A percentile compares a stretch with the other conserved stretches of the same genome.
phyloP scores from a whole-genome alignment of 1,139 yeast species.

The Meyerozyma guilliermondii region DNA sequence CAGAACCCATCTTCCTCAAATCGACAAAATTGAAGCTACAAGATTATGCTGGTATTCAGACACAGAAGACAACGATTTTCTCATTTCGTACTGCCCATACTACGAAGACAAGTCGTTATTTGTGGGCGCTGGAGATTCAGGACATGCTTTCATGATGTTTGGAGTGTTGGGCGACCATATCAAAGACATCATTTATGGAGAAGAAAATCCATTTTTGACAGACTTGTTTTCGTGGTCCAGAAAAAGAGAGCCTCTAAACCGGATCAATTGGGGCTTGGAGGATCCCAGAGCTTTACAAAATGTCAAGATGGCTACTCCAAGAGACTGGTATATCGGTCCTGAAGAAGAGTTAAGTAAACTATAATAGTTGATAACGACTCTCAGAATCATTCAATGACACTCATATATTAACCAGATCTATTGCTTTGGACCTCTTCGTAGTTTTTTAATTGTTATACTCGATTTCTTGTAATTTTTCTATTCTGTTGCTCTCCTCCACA shows the following conservation, averaged over 20 bases:
- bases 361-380: no score
- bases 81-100: background rate
- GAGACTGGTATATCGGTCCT: slow-evolving; percentile 11
- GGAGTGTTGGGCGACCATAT: slow-evolving; percentile 14
- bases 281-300: slow-evolving; percentile 17
- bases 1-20: background rate
- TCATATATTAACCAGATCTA: no score
- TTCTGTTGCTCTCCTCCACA: no score
- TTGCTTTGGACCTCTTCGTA: no score
- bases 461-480: no score
- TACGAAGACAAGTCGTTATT: background rate
- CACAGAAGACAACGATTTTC: background rate
- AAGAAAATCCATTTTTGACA: slow-evolving; percentile 10
- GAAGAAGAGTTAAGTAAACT: no score
- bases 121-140: background rate
- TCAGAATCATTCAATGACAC: no score
- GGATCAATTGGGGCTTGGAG: slow-evolving; percentile 12
- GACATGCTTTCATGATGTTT: slow-evolving; percentile 6
- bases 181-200: slow-evolving; percentile 10
- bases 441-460: no score
- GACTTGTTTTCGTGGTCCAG: slow-evolving; percentile 18
- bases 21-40: background rate
- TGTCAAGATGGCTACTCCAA: slow-evolving; percentile 14
- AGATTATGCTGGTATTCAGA: background rate
- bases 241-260: slow-evolving; percentile 13